Percentiles rank a stretch among this genome's conserved stretches.
Evolutionary conservation across 2,329 filamentous ascomycete genomes (phyloP).

Genomic region (Helminthosporium solani): DNA sequence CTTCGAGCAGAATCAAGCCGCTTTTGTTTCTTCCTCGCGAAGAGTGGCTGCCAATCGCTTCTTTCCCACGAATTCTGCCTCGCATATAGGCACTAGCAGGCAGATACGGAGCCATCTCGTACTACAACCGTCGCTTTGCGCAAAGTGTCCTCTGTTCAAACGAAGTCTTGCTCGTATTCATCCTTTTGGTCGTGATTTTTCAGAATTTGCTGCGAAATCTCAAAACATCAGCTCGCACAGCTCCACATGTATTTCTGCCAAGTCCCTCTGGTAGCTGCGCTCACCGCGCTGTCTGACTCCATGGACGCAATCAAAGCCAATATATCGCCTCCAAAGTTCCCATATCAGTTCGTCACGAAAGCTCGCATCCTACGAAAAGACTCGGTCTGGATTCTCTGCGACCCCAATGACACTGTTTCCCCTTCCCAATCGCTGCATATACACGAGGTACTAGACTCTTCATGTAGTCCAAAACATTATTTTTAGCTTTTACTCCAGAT

Average conservation of each 20-base stretch:
- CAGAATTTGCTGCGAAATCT: too few species aligned
- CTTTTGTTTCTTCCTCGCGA: too few species aligned
- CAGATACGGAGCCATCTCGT: too few species aligned
- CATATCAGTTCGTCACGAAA: slow-evolving; percentile 20
- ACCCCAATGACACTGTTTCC: slow-evolving; percentile 13
- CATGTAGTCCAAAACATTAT: slow-evolving; percentile 24
- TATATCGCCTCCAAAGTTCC: slow-evolving; percentile 24
- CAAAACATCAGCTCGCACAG: too few species aligned
- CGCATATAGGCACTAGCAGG: too few species aligned
- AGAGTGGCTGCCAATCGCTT: too few species aligned
- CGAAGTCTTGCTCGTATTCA: too few species aligned
- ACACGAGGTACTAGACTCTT: slow-evolving; percentile 12
- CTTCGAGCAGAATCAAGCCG: too few species aligned
- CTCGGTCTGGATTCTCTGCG: slow-evolving; percentile 27
- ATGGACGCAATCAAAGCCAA: slow-evolving; percentile 37
- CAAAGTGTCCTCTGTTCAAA: too few species aligned
- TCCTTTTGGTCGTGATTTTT: too few species aligned
- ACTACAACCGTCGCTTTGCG: too few species aligned
- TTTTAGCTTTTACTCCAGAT: slow-evolving; percentile 29
- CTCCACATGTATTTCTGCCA: slow-evolving; percentile 14
- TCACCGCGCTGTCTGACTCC: slow-evolving; percentile 22
- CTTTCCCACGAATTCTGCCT: too few species aligned
- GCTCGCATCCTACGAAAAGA: slow-evolving; percentile 18
- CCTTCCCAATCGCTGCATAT: slow-evolving; percentile 10
- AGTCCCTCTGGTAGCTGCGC: slow-evolving; percentile 15